These are phyloP conservation scores for Magnaporthiopsis poae DNA, from an alignment of 2,329 filamentous ascomycete species.

Conservation along the genomic window DNA sequence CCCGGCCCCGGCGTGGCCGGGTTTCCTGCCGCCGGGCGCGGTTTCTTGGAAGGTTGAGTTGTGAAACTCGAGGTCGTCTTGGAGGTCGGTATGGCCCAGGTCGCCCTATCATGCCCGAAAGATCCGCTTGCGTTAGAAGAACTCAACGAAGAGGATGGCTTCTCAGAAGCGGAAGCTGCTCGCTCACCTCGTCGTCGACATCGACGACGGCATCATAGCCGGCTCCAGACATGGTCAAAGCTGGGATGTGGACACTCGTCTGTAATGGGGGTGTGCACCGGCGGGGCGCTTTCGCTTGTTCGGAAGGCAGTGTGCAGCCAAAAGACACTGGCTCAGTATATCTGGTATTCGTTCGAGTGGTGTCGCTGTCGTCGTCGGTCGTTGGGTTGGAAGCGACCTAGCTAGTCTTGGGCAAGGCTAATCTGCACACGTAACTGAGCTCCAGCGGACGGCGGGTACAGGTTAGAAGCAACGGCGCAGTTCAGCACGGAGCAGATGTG, in stretches of 20 bases:
- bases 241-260: background rate
- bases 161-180: background rate
- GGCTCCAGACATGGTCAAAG: conserved; percentile 58
- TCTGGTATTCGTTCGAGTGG: background rate
- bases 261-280: conserved; percentile 4
- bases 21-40: conserved; percentile 39
- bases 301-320: background rate
- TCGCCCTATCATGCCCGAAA: conserved; percentile 58
- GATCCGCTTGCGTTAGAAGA: background rate
- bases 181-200: conserved; percentile 78
- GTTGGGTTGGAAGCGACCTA: background rate
- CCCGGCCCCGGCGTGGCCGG: conserved; percentile 30
- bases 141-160: background rate
- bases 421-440: background rate
- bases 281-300: background rate
- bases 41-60: conserved; percentile 70
- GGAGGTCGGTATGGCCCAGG: conserved; percentile 92
- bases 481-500: background rate
- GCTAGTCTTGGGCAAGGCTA: background rate
- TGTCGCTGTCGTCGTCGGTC: background rate
- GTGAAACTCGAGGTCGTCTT: conserved; percentile 99
- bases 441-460: background rate
- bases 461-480: background rate
- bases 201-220: conserved; percentile 98
- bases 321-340: background rate